Conservation (phyloP, 306 rosid genomes). For the Prunus campanulata region DNA sequence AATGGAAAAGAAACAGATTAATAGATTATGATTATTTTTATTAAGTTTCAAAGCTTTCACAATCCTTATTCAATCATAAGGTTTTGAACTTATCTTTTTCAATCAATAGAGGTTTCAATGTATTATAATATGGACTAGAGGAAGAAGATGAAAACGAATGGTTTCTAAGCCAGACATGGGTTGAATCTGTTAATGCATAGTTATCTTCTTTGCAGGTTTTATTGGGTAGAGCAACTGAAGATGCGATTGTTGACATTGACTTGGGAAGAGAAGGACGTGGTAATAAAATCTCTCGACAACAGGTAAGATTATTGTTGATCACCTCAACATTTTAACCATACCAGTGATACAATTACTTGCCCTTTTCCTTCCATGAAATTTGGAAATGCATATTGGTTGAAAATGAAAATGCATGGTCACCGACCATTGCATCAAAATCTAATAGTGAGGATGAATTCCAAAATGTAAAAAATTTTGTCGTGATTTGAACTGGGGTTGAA, state of each 20-base stretch:
- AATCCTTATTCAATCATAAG: no score
- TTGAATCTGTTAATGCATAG: slow-evolving; percentile 20
- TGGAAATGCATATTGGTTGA: neutral
- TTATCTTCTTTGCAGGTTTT: slow-evolving; percentile 55
- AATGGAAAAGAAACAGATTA: neutral
- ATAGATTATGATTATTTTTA: neutral
- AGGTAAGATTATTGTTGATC: slow-evolving; percentile 49
- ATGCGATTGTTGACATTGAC: slow-evolving; percentile 77
- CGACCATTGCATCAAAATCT: no score
- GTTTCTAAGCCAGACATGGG: slow-evolving; percentile 7
- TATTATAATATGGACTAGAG: slow-evolving; percentile 2
- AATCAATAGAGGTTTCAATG: neutral
- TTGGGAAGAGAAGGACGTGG: slow-evolving; percentile 70
- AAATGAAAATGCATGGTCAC: no score
- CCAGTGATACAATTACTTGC: neutral
- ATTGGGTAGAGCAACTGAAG: slow-evolving; percentile 82
- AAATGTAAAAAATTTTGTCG: no score
- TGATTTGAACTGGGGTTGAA: no score
- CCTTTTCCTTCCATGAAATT: neutral
- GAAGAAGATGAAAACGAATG: slow-evolving; percentile 17
- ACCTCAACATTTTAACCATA: neutral
- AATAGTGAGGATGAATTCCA: no score
- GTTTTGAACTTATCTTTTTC: neutral
- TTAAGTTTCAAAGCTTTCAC: neutral
- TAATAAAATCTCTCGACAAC: slow-evolving; percentile 82